Percentiles rank a stretch among this genome's conserved stretches.
Evolutionary conservation across 2,329 filamentous ascomycete species (phyloP).

Genomic region (Corynespora cassiicola): DNA sequence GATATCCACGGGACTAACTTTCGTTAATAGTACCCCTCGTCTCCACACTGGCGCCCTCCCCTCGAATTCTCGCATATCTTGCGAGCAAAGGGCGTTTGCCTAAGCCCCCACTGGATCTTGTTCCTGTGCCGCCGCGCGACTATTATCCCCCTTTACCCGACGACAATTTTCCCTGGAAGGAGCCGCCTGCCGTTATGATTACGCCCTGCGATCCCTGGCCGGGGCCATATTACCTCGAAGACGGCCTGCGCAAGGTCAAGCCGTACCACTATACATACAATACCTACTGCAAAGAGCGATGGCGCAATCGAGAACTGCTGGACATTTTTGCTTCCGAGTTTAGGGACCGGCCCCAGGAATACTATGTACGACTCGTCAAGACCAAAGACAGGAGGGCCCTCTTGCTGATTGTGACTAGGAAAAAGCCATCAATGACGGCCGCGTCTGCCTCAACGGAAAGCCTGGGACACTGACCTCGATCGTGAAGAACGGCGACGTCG

Average conservation of each 20-base stretch:
- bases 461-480: slow-evolving; percentile 69
- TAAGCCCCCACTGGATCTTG: slow-evolving; percentile 53
- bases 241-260: slow-evolving; percentile 79
- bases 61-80: slow-evolving; percentile 59
- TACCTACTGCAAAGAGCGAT: slow-evolving; percentile 91
- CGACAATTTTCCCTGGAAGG: slow-evolving; percentile 47
- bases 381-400: neutral
- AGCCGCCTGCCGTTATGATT: slow-evolving; percentile 57
- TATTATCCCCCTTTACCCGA: slow-evolving; percentile 34
- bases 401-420: slow-evolving; percentile 18
- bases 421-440: slow-evolving; percentile 79
- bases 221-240: slow-evolving; percentile 81
- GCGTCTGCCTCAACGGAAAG: slow-evolving; percentile 81
- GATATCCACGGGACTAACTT: too few relatives aligned
- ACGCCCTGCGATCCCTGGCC: slow-evolving; percentile 63
- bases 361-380: slow-evolving; percentile 68
- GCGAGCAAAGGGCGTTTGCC: slow-evolving; percentile 54
- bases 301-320: slow-evolving; percentile 80
- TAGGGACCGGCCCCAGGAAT: slow-evolving; percentile 81
- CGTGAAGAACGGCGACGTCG: slow-evolving; percentile 86
- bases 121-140: slow-evolving; percentile 34
- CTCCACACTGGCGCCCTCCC: slow-evolving; percentile 56
- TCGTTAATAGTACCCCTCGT: neutral
- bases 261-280: slow-evolving; percentile 96
- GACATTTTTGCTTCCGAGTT: slow-evolving; percentile 94